Evolutionary conservation across 1,284 basidiomycete genomes (phyloP), one percentile per base, ranked within the genome.

Genomic region (Vanrija sp.): DNA sequence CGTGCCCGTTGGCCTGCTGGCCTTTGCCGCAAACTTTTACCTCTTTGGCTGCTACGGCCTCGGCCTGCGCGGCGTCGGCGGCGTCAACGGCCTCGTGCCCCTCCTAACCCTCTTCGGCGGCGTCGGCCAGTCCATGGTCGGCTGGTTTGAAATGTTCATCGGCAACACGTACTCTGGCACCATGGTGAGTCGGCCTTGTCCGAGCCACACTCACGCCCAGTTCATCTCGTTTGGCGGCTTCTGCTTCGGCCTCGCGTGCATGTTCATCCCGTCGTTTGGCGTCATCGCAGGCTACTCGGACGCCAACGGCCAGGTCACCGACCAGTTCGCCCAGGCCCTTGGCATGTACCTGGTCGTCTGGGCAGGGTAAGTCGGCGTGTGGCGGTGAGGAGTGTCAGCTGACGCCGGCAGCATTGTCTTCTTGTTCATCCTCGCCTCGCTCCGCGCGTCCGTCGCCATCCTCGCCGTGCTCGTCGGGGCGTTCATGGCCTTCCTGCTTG

Each of bases 31-130:
- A 43, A 16, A 23, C 49, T 10, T 15, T 18, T 14, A 14, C 24
- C 25, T 23, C 46, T 41, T 45, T 7, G 66, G 60, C 37, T 20
- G 22, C n/a, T 42, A 15, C 14, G 14, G 20, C 16, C 41, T 44
- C 51, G 12, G 61, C 61, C 4, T 23, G 2, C 22, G 19, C 14
- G 41, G 22, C 41, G 19, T 23, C 41, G 19, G 20, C 20, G 20
- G 19, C n/a, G n/a, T 39, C 38, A 39, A 39, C 38, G 38, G n/a
- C 31, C 31, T 31, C 31, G 31, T 36, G 6, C 45, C 45, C 27
- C 27, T 23, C 35, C 18, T 47, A 6, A 22, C 19, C 22, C 20
- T 42, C 41, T 42, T 42, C 6, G 19, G 14, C 20, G 41, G 41
- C 14, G 22, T 42, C 19, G 15, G 14, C 22, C 41, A 42, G 22